Conservation (phyloP, 2,329 filamentous ascomycete genomes). For the Apiospora koreana region DNA sequence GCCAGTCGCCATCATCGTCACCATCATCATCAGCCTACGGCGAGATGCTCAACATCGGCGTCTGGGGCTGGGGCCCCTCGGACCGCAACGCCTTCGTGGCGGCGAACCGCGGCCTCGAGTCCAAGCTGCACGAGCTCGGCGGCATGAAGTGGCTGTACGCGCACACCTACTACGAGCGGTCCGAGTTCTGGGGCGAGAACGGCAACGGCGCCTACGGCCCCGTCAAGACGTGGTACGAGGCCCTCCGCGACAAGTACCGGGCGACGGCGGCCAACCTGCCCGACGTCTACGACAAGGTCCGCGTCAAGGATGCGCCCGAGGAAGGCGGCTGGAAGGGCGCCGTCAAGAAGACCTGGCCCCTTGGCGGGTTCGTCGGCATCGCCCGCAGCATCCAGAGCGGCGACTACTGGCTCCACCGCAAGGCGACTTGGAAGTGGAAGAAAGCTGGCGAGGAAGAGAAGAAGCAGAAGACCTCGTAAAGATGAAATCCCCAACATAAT, state of each 20-base stretch:
- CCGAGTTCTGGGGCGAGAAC: conserved; percentile 70
- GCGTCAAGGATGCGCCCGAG: conserved; percentile 50
- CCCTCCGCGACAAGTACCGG: conserved; percentile 61
- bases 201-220: conserved; percentile 39
- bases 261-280: conserved; percentile 63
- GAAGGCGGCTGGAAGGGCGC: conserved; percentile 39
- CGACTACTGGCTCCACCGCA: conserved; percentile 55
- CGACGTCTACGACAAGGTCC: conserved; percentile 71
- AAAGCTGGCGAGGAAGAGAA: conserved; percentile 14
- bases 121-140: conserved; percentile 66
- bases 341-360: conserved; percentile 52
- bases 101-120: conserved; percentile 72
- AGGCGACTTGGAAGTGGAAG: conserved; percentile 56
- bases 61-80: conserved; percentile 77
- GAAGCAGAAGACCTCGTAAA: conserved; percentile 9
- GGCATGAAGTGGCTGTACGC: conserved; percentile 89
- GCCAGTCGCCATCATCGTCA: too few relatives aligned
- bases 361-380: conserved; percentile 62
- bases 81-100: conserved; percentile 60
- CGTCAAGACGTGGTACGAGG: conserved; percentile 56
- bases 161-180: conserved; percentile 78
- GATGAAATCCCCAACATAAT: background rate
- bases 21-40: too few relatives aligned
- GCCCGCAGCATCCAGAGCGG: conserved; percentile 58
- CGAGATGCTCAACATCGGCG: conserved; percentile 62